Evolutionary conservation across 345 rosid species (phyloP), one percentile per base, ranked within the genome.

Genomic region (Citrus sinensis): DNA sequence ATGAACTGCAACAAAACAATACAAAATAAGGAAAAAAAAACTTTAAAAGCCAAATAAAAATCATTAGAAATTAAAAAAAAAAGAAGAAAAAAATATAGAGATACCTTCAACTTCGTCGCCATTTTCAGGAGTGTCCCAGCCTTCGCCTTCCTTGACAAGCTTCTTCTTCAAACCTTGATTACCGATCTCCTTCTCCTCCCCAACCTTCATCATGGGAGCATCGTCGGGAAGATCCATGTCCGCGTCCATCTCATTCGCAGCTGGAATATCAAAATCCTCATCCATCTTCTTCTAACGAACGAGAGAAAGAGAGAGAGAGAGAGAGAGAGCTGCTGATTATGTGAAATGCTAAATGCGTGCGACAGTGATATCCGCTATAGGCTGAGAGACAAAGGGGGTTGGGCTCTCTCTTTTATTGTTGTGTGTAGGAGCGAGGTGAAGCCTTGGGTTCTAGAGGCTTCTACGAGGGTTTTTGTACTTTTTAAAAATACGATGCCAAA

Each of bases 21-120:
- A 56, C 9, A 19, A 59, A 69, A 35, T 17, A 16, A 39, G 19
- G 58, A 77, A 6, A 29, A 8, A 32, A 32, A 30, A 9, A 14
- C 14, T 51, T 5, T 35, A 6, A 35, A 14, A 20, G 16, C 35
- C 8, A 58, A 42, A 6, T 25, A 22, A 56, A n/a, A 27, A 60
- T 5, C 4, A 24, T 24, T 51, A 62, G 9, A 6, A n/a, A 35
- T 35, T 34, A 0, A 32, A 3, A 34, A 62, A 30, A 35, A 29
- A 27, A 27, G 27, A 51, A 17, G 13, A 55, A 4, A 2, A 13
- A 24, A 9, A 2, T 4, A 24, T 13, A 29, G 46, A 39, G 2
- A 27, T 76, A 93, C 97, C 95, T 93, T 93, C 94, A 74, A 93
- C 97, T 83, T 93, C 97, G 64, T 93, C 97, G 70, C 94, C 97